Evolutionary conservation across 1,284 basidiomycete genomes (phyloP), one percentile per base, ranked within the genome.

Genomic region (Fomitopsis palustris): DNA sequence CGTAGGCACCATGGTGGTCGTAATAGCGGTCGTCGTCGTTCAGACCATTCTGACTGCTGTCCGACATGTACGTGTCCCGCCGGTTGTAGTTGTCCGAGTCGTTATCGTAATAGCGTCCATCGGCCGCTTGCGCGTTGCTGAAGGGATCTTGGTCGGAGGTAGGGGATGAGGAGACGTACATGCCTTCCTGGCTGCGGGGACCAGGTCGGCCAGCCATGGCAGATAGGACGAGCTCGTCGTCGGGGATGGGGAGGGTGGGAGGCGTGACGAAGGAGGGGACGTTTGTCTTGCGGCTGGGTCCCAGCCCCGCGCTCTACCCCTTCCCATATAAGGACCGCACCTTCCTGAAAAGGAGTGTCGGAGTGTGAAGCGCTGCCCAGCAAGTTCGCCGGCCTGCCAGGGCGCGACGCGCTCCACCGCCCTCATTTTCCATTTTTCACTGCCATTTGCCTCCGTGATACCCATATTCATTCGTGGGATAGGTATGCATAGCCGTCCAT

Each of bases 31-130:
- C 79, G 56, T 84, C 85, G 60, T 86, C 81, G 58, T 75, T 73
- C 45, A 68, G 60, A 51, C 74, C 69, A 19, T 70, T 72, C 61
- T 86, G 84, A 73, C 89, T 90, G 66, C 82, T 82, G 69, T 91
- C 90, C 1, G 86, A 88, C 62, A 77, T 78, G 66, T 82, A 86
- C n/a, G 86, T 87, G 71, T 88, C 86, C 63, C 85, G 77, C 65
- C 83, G 80, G 52, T 77, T 78, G 62, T 76, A 76, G 55, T 78
- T 76, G 67, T 91, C 90, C 38, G 87, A 87, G 64, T 92, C 90
- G 69, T 84, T 86, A 78, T 93, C 90, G 67, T 89, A 85, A 71
- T 88, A 89, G 69, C 82, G 77, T 53, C 76, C 73, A 38, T 76
- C 67, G n/a, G 60, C 65, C 39, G 75, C 73, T 59, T 77, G 72